Conservation (phyloP, 768 basidiomycete species). For the Phaffia australis region DNA sequence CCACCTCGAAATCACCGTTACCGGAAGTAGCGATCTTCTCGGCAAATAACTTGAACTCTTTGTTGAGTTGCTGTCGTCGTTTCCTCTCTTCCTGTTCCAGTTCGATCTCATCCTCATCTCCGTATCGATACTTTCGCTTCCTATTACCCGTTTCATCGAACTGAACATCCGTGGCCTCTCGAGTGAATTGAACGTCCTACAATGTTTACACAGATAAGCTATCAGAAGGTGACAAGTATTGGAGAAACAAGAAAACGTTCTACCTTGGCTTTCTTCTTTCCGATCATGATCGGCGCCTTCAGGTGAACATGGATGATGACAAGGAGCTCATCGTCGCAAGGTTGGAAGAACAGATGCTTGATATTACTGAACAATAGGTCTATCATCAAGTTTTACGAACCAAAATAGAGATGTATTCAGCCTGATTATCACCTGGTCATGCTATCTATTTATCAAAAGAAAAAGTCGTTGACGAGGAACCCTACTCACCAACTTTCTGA, state of each 20-base stretch:
- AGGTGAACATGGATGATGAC: constrained; percentile 90
- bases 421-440: background rate
- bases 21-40: constrained; percentile 82
- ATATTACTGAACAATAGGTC: constrained; percentile 94
- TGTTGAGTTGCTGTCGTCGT: constrained; percentile 76
- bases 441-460: background rate
- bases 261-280: constrained; percentile 94
- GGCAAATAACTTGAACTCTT: constrained; percentile 85
- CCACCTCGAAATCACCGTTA: constrained; percentile 79
- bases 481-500: constrained; percentile 71
- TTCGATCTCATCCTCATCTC: constrained; percentile 98
- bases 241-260: constrained; percentile 31
- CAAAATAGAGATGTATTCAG: background rate
- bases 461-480: background rate
- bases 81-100: constrained; percentile 95
- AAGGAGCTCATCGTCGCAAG: constrained; percentile 88
- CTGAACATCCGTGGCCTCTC: constrained; percentile 92
- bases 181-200: constrained; percentile 94
- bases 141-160: constrained; percentile 99
- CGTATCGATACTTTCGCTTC: constrained; percentile 91
- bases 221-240: background rate
- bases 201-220: constrained; percentile 7
- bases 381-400: constrained; percentile 34
- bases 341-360: constrained; percentile 98
- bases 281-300: constrained; percentile 93